Evolutionary conservation across 371 early-diverging fungal species (phyloP).

Genomic region (Lichtheimia hyalospora): DNA sequence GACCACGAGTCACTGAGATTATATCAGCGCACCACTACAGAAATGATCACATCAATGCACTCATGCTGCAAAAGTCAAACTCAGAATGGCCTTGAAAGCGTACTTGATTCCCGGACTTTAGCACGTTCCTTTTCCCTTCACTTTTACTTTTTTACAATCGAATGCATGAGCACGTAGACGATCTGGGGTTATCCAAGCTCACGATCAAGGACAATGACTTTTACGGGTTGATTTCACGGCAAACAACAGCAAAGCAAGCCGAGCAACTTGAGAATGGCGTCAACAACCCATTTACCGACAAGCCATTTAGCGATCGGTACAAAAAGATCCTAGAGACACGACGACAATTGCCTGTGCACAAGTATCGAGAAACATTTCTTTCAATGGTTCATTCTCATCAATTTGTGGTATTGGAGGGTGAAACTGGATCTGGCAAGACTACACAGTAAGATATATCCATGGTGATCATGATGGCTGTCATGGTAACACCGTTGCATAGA

Average conservation of each 20-base stretch:
- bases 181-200: no score
- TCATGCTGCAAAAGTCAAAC: no score
- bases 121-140: no score
- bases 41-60: no score
- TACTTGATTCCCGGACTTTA: no score
- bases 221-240: slow-evolving; percentile 54
- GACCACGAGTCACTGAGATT: no score
- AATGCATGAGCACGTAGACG: no score
- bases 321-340: slow-evolving; percentile 79
- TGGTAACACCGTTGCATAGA: slow-evolving; percentile 28
- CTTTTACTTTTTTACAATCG: no score
- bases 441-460: slow-evolving; percentile 72
- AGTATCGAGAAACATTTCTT: slow-evolving; percentile 84
- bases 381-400: slow-evolving; percentile 83
- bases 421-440: slow-evolving; percentile 92
- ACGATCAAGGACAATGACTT: slow-evolving; percentile 24
- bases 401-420: slow-evolving; percentile 86
- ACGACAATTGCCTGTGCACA: slow-evolving; percentile 84
- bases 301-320: slow-evolving; percentile 79
- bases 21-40: no score
- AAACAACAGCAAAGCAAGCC: slow-evolving; percentile 73
- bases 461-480: no score
- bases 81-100: no score
- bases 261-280: slow-evolving; percentile 72
- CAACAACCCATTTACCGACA: slow-evolving; percentile 80